Conservation (phyloP, 306 rosid species). For the Potentilla sterilis region DNA sequence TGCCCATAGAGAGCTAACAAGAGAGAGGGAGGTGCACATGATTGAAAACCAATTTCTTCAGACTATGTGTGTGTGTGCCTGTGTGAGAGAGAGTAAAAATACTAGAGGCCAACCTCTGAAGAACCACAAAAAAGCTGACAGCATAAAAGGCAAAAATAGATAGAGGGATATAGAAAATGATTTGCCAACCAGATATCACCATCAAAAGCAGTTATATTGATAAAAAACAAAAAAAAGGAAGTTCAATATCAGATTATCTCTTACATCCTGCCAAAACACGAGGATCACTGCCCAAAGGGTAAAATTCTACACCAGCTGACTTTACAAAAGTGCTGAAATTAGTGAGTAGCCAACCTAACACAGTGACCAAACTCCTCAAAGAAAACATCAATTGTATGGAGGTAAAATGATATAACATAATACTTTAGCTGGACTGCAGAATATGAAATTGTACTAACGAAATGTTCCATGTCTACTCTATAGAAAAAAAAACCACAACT, state of each 20-base stretch:
- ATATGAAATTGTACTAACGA: no score
- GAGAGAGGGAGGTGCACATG: no score
- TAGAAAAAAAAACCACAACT: no score
- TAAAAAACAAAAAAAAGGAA: constrained; percentile 4
- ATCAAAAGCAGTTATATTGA: constrained; percentile 19
- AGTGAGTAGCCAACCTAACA: constrained; percentile 94
- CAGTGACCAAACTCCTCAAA: constrained; percentile 87
- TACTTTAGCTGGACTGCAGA: no score
- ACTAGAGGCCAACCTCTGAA: background rate
- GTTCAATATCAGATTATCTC: constrained; percentile 37
- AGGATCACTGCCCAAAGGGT: constrained; percentile 98
- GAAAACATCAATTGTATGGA: constrained; percentile 12
- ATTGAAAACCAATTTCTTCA: no score
- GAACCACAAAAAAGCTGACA: background rate
- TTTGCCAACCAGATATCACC: background rate
- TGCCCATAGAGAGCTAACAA: no score
- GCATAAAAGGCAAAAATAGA: background rate
- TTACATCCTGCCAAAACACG: constrained; percentile 95
- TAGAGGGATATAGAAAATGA: background rate
- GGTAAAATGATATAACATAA: background rate
- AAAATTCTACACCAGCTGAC: constrained; percentile 86
- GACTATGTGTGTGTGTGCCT: no score
- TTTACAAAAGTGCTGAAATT: constrained; percentile 71
- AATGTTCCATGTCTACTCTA: no score
- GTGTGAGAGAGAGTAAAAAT: background rate